These are phyloP conservation scores for Mortierella polycephala DNA, from an alignment of 371 early-diverging fungal species.

Conservation along the genomic window DNA sequence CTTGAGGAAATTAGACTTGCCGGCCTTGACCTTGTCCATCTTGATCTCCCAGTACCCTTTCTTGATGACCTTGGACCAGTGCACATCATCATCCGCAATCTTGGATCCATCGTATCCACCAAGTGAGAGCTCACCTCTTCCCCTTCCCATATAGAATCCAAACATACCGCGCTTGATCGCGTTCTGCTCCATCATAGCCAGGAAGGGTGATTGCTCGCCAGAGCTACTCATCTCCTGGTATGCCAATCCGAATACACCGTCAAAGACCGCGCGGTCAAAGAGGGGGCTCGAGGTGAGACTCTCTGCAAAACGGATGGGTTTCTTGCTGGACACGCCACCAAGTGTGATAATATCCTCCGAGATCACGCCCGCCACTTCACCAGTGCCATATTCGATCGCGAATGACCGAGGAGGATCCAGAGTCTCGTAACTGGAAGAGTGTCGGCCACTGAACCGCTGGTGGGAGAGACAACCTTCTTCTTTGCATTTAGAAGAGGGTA, in stretches of 20 bases:
- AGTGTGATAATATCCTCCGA: slow-evolving; percentile 62
- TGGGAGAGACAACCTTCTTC: slow-evolving; percentile 60
- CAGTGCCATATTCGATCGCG: slow-evolving; percentile 75
- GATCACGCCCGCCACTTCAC: slow-evolving; percentile 61
- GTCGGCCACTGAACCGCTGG: slow-evolving; percentile 54
- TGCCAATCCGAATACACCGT: slow-evolving; percentile 78
- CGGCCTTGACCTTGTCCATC: slow-evolving; percentile 62
- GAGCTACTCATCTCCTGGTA: slow-evolving; percentile 65
- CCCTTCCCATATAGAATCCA: slow-evolving; percentile 69
- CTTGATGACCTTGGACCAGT: slow-evolving; percentile 75
- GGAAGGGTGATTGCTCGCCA: slow-evolving; percentile 69
- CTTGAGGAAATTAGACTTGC: slow-evolving; percentile 29
- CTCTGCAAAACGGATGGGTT: slow-evolving; percentile 60
- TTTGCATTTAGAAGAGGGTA: slow-evolving; percentile 58
- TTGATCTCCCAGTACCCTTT: slow-evolving; percentile 85
- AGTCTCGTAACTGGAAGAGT: slow-evolving; percentile 56
- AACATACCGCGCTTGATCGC: slow-evolving; percentile 77
- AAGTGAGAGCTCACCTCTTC: slow-evolving; percentile 73
- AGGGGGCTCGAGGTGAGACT: slow-evolving; percentile 64
- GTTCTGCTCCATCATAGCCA: slow-evolving; percentile 72
- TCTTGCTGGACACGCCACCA: slow-evolving; percentile 60
- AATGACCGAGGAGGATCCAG: slow-evolving; percentile 50
- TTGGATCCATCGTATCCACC: slow-evolving; percentile 71
- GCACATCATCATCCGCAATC: slow-evolving; percentile 61
- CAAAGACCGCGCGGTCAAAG: slow-evolving; percentile 69